Evolutionary conservation across 2,329 filamentous ascomycete species (phyloP), one percentile per base, ranked within the genome.

Genomic region (Nothophoma quercina): DNA sequence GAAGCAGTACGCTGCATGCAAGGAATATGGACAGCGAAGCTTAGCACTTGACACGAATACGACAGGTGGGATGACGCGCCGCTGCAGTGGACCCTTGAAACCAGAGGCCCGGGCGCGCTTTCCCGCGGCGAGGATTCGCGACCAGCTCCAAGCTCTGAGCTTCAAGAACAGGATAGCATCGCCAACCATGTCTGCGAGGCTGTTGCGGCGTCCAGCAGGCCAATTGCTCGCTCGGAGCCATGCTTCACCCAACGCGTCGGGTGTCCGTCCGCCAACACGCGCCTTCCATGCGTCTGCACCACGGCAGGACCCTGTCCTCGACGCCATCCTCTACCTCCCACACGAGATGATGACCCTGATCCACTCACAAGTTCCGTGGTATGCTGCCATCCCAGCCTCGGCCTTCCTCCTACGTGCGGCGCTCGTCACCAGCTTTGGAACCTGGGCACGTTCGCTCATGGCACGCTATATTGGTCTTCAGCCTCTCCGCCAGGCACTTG

Each of bases 331-430:
- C 36, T 68, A 73, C 34, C 62, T 74, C 23, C 77, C 81, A 2
- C 78, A 82, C 57, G 68, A 70, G 41, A 64, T 81, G 51, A 73
- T 85, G 45, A 72, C 79, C 48, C 60, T 73, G 21, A 61, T 91
- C 73, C 82, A 86, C 63, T 78, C 75, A 13, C 73, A 76, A 34
- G 72, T 85, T 2, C 76, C 83, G 47, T 87, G 84, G 84, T 79
- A 72, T 7, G 73, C 76, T 10, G 79, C 81, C 16, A 78, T 87
- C 33, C 84, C 84, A 4, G 68, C 84, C 45, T 77, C 81, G 4
- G 83, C 84, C 3, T 63, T 85, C 32, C 41, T 80, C 13, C 73
- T 85, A 2, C 81, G 84, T 39, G 74, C 69, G 15, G 48, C 74
- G 6, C 66, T 85, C 42, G 76, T 79, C 33, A 69, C 81, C 8